Evolutionary conservation across 192 early-diverging fungal genomes (phyloP).

Genomic region (Coemansia sp.): DNA sequence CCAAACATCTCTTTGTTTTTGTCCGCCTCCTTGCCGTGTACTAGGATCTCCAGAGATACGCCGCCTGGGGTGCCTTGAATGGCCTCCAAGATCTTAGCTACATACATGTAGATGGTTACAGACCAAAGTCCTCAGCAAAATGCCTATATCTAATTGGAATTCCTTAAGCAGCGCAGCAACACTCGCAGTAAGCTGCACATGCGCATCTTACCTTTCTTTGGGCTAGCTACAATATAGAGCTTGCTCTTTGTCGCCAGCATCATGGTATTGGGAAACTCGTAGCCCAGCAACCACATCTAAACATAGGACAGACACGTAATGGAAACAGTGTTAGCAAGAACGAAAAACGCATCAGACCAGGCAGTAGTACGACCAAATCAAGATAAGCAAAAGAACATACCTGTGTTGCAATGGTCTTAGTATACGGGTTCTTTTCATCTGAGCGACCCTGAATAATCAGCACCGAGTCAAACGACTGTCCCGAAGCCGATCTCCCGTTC

Average conservation of each 20-base stretch:
- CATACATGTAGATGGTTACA: not conserved
- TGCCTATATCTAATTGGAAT: conserved; percentile 33
- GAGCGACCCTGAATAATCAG: conserved; percentile 37
- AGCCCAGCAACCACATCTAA: conserved; percentile 90
- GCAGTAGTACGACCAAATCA: not conserved
- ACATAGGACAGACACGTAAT: conserved; percentile 10
- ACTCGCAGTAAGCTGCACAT: not conserved
- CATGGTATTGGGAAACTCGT: conserved; percentile 88
- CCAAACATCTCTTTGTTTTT: conserved; percentile 70
- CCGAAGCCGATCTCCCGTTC: conserved; percentile 6
- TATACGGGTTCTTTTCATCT: conserved; percentile 45
- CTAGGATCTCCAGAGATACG: conserved; percentile 75
- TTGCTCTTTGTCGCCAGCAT: conserved; percentile 75
- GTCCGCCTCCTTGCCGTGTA: conserved; percentile 70
- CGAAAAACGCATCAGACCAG: not conserved
- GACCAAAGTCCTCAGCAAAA: not conserved
- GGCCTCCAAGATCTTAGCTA: conserved; percentile 67
- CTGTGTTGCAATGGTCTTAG: conserved; percentile 58
- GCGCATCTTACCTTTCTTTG: conserved; percentile 69
- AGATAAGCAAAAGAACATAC: conserved; percentile 35
- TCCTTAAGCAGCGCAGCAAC: not conserved
- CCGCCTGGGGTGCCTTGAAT: conserved; percentile 45
- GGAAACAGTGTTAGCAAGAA: not conserved
- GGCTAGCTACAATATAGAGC: conserved; percentile 75
- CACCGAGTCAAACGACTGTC: conserved; percentile 29